phyloP scores from a whole-genome alignment of 371 early-diverging fungal genomes.

The Capniomyces stellatus region DNA sequence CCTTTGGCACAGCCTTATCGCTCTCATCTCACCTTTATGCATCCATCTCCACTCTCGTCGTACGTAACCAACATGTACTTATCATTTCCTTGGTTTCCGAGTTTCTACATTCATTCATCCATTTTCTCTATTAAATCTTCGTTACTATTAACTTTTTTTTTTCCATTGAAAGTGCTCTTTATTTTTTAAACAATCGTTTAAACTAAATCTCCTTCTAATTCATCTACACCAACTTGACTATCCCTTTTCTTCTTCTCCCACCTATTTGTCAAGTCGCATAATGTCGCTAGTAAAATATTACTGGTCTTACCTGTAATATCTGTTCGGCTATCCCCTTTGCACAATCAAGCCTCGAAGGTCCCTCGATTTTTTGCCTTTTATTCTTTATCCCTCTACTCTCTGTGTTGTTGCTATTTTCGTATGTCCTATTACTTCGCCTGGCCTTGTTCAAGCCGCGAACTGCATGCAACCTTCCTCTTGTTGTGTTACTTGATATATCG shows the following conservation, averaged over 20 bases:
- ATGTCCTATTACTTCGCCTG: conserved; percentile 20
- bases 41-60: conserved; percentile 18
- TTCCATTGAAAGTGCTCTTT: no score
- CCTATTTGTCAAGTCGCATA: no score
- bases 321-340: conserved; percentile 52
- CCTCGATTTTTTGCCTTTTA: conserved; percentile 5
- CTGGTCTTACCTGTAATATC: conserved; percentile 31
- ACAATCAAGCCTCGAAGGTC: conserved; percentile 36
- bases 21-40: conserved; percentile 26
- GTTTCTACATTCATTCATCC: no score
- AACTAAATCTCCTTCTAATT: no score
- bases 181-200: no score
- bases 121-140: no score
- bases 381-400: background rate
- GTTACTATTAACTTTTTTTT: no score
- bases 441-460: no score
- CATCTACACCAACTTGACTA: no score
- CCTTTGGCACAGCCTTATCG: no score
- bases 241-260: no score
- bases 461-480: conserved; percentile 8
- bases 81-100: conserved; percentile 30
- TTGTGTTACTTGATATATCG: conserved; percentile 8
- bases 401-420: background rate
- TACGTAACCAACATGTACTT: conserved; percentile 50
- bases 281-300: no score